Conservation (phyloP, 805 yeast genomes). For the Barnettozyma wickerhamii region DNA sequence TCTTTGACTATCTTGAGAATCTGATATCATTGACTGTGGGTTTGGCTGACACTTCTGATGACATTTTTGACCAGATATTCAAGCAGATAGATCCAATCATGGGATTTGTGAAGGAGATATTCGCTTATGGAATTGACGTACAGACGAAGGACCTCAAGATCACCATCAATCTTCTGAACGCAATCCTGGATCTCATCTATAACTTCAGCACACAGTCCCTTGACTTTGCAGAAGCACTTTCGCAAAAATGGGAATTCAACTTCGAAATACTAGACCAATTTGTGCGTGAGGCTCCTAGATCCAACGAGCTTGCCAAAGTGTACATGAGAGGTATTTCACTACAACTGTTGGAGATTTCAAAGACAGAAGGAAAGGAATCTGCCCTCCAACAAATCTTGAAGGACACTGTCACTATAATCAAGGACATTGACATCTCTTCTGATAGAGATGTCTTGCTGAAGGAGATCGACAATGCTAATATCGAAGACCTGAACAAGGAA, state of each 20-base stretch:
- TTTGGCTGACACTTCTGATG: constrained; percentile 59
- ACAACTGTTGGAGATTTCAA: constrained; percentile 31
- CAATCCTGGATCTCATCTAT: constrained; percentile 53
- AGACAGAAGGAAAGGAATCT: constrained; percentile 12
- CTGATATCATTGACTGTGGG: constrained; percentile 64
- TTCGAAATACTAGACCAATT: constrained; percentile 13
- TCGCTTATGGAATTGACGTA: constrained; percentile 27
- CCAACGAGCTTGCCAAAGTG: constrained; percentile 31
- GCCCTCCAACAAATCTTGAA: constrained; percentile 24
- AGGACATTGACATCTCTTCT: constrained; percentile 29
- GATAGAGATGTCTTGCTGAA: constrained; percentile 26
- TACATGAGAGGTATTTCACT: constrained; percentile 35
- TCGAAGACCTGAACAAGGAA: constrained; percentile 28
- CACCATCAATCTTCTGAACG: constrained; percentile 42
- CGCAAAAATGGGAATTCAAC: constrained; percentile 17
- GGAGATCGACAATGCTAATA: constrained; percentile 31
- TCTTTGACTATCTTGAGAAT: constrained; percentile 71
- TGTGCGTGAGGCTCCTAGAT: constrained; percentile 9
- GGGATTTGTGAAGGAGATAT: constrained; percentile 24
- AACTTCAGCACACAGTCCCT: constrained; percentile 57
- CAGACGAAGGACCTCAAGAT: constrained; percentile 25
- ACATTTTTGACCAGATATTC: constrained; percentile 43
- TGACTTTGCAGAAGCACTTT: constrained; percentile 38
- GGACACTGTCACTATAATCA: constrained; percentile 24
- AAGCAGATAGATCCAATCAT: constrained; percentile 24